A percentile compares a stretch with the other conserved stretches of the same genome.
These are phyloP conservation scores for Leptodontidium sp. DNA, from an alignment of 2,329 filamentous ascomycete species.

Conservation along the genomic window DNA sequence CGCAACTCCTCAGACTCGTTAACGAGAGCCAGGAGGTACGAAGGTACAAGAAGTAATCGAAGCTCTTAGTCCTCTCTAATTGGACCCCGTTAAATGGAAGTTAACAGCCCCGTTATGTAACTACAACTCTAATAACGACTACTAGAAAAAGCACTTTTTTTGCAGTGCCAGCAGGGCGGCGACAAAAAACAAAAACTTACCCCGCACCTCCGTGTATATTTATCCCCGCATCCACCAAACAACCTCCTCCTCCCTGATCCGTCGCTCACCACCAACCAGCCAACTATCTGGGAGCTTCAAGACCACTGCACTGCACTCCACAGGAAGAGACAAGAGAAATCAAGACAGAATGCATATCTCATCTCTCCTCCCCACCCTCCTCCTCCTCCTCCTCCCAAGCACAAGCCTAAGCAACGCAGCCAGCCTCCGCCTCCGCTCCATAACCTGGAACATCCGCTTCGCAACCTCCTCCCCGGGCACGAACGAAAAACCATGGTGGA, in stretches of 20 bases:
- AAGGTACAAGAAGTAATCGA: no score
- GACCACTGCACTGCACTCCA: no score
- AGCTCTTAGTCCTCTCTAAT: no score
- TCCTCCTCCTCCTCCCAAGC: neutral
- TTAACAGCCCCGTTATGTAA: no score
- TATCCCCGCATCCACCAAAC: neutral
- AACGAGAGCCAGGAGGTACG: no score
- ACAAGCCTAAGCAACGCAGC: neutral
- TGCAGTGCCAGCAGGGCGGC: no score
- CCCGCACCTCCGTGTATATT: neutral
- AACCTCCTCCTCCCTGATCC: neutral
- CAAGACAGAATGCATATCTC: neutral
- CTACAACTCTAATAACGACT: no score
- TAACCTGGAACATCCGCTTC: slow-evolving; percentile 18
- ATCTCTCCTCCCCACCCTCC: neutral
- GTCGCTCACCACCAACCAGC: neutral
- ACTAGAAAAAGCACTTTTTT: no score
- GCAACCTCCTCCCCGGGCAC: neutral
- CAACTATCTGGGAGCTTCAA: neutral
- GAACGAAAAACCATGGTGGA: slow-evolving; percentile 17
- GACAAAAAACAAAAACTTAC: no score
- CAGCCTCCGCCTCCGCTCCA: slow-evolving; percentile 9
- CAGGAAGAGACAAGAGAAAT: neutral
- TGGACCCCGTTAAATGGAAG: no score
- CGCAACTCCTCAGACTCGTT: no score